These are phyloP conservation scores for Trichoderma semiorbis DNA, from an alignment of 2,329 filamentous ascomycete species.

Conservation along the genomic window DNA sequence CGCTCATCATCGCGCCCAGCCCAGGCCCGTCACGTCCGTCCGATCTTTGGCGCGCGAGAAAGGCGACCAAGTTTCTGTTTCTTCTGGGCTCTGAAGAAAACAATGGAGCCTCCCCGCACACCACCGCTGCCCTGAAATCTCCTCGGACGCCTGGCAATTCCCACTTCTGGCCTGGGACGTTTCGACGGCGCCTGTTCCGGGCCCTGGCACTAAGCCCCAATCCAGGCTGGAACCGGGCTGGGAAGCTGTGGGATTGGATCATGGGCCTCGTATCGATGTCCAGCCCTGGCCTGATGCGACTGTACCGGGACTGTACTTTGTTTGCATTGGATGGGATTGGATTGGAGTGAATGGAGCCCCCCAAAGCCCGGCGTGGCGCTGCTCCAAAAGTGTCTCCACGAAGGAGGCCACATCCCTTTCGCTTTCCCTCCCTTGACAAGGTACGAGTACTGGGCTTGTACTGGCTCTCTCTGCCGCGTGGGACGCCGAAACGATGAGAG, in stretches of 20 bases:
- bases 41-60: not conserved
- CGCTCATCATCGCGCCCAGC: not conserved
- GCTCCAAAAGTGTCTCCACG: constrained; percentile 1
- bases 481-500: not conserved
- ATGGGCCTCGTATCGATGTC: constrained; percentile 6
- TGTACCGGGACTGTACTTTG: not conserved
- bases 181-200: constrained; percentile 8
- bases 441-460: not conserved
- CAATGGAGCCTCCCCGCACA: constrained; percentile 8
- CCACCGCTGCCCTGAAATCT: constrained; percentile 8
- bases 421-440: constrained; percentile 1
- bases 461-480: not conserved
- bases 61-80: too few species aligned
- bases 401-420: constrained; percentile 1
- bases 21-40: not conserved
- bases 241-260: constrained; percentile 5
- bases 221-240: constrained; percentile 1
- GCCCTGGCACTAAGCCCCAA: not conserved
- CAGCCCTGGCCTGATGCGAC: not conserved
- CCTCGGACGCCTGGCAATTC: not conserved
- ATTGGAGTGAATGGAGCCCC: too few species aligned
- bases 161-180: not conserved
- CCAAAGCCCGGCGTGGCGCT: not conserved
- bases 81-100: not conserved
- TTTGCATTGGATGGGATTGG: not conserved